Conservation (phyloP, 257 asterid genomes). For the Fraxinus cuspidata region DNA sequence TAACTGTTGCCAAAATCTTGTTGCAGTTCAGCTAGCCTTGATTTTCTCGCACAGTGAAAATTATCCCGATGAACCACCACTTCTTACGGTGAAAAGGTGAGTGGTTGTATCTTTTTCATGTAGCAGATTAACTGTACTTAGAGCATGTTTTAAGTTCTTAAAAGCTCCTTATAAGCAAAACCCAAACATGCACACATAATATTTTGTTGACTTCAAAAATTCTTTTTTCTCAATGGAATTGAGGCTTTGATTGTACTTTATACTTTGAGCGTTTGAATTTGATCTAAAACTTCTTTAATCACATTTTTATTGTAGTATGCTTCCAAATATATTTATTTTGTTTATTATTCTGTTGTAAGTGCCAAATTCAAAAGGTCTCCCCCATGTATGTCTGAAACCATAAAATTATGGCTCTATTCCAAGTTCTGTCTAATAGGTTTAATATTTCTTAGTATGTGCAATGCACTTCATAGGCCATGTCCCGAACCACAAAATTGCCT, state of each 20-base stretch:
- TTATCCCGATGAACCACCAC: conserved; percentile 96
- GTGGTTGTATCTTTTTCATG: conserved; percentile 8
- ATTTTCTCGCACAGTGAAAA: conserved; percentile 88
- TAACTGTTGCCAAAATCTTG: conserved; percentile 22
- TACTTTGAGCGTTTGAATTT: neutral
- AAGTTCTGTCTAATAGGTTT: too few species aligned
- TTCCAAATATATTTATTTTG: neutral
- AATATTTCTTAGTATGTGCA: neutral
- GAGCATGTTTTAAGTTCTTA: neutral
- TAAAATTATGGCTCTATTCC: neutral
- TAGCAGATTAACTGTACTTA: neutral
- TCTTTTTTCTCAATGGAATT: neutral
- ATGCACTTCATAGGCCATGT: neutral
- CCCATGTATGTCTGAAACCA: neutral
- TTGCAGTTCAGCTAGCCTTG: conserved; percentile 73
- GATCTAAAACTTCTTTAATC: neutral
- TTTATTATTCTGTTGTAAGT: neutral
- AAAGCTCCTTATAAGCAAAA: neutral
- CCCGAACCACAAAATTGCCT: neutral
- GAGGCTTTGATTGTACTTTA: neutral
- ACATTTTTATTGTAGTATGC: neutral
- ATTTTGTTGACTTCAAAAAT: neutral
- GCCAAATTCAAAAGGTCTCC: neutral
- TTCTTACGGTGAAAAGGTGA: conserved; percentile 68
- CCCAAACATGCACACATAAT: neutral